Evolutionary conservation across 495 filamentous ascomycete species (phyloP), one percentile per base, ranked within the genome.

Genomic region (Aspergillus steynii): DNA sequence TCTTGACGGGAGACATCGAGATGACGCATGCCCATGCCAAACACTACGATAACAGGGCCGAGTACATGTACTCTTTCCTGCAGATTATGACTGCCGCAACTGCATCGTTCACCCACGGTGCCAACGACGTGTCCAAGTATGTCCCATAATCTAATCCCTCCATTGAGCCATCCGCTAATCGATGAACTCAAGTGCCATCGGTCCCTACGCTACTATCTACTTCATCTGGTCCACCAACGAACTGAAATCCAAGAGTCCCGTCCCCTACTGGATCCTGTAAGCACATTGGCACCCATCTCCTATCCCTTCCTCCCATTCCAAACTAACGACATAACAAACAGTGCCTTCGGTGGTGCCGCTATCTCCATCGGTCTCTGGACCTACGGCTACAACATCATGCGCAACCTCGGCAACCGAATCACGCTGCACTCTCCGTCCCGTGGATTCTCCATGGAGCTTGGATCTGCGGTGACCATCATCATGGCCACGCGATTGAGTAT

Each of bases 321-420:
- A 26, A 4, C 12, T 50, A 29, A 50, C 5, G 1, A 26, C 15
- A 26, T 12, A 14, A 0, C 53, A 20, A 25, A 12, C 20, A 66
- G 64, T 25, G 64, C 57, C 0, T 66, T 66, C 31, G 64, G 64
- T 47, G 64, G 64, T 47, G 46, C 37, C 26, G 58, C 53, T 27
- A 59, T 66, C 27, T 49, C 61, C 20, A 62, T 66, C 47, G 64
- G 64, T 37, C 53, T 66, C 27, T 66, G 64, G 64, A 66, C 64
- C n/a, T 66, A 66, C 54, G 64, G 64, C n/a, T 66, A 66, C 60
- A 62, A 66, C 46, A 66, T 66, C 57, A 63, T 66, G 60, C 60
- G 64, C 50, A 62, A 66, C 58, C 47, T 66, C 37, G 64, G 64
- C 34, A 66, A 66, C 60, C 57, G 60, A 2, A 57, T 66, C 26